Evolutionary conservation across 129 eudicot genomes (phyloP).

Genomic region (Escallonia rubra): DNA sequence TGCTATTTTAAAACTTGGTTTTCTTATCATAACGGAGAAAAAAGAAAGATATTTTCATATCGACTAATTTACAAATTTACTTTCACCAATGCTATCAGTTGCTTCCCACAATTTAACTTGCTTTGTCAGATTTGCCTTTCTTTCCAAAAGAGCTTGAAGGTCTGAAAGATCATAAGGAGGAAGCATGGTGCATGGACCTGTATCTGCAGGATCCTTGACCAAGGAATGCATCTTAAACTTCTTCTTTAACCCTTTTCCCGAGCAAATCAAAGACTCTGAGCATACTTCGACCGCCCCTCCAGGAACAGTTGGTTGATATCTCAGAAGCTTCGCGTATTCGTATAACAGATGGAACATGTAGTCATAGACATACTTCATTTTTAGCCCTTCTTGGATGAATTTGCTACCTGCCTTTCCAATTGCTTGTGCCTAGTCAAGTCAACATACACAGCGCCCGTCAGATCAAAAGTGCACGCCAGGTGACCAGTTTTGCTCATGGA

Average conservation of each 20-base stretch:
- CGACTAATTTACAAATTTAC: no score
- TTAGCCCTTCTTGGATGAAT: constrained; percentile 42
- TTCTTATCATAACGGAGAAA: no score
- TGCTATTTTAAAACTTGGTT: no score
- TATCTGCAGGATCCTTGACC: constrained; percentile 34
- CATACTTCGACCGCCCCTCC: constrained; percentile 39
- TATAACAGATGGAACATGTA: constrained; percentile 59
- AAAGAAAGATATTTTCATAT: no score
- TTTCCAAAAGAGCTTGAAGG: constrained; percentile 20
- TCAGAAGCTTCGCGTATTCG: constrained; percentile 52
- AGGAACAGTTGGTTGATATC: constrained; percentile 47
- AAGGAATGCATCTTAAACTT: constrained; percentile 35
- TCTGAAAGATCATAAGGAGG: constrained; percentile 23
- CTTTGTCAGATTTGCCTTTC: constrained; percentile 38
- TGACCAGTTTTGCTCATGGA: no score
- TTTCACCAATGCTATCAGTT: constrained; percentile 2
- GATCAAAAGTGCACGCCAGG: no score
- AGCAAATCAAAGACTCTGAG: constrained; percentile 45
- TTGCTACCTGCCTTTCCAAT: constrained; percentile 59
- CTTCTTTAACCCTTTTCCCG: constrained; percentile 30
- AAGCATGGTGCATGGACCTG: constrained; percentile 43
- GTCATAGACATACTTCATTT: constrained; percentile 56
- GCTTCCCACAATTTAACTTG: constrained; percentile 35
- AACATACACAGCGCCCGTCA: background rate
- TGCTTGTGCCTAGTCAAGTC: constrained; percentile 34